Evolutionary conservation across 352 stramenopile species (phyloP), one percentile per base, ranked within the genome.

Genomic region (Thraustochytrium sp.): DNA sequence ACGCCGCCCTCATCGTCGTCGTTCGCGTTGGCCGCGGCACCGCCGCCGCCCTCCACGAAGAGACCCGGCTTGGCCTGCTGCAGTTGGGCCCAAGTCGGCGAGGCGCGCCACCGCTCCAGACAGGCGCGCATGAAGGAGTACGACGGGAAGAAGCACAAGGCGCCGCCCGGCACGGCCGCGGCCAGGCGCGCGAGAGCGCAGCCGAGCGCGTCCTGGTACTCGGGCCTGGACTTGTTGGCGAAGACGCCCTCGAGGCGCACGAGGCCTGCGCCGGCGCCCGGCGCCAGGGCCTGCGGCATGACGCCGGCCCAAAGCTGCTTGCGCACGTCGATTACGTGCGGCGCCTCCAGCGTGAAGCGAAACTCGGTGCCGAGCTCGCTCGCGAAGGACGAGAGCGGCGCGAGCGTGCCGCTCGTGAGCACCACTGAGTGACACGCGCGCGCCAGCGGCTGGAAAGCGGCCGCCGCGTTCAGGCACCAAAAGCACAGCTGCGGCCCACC

Each of bases 121-220:
- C 88, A 94, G 53, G 92, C 86, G 85, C 98, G 89, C 87, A 99
- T 91, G 72, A 97, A 95, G 23, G 89, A 90, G 82, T 99, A 99
- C 51, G 94, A 98, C n/a, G 97, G 96, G 83, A 99, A 99, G 87
- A 99, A 99, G 0, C 99, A 90, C 18, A 99, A 91, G 54, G 99
- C 88, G 2, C 97, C 97, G 61, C 95, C 96, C 2, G 97, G 96
- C 21, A 98, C 94, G n/a, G 97, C 88, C 4, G 91, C 90, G 51
- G 91, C 91, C 13, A 99, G 92, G 84, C 93, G 97, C 5, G 96
- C 92, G 42, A 99, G 91, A 0, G 95, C 98, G 63, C 97, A 96
- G 13, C 97, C 96, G 3, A 99, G 87, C 84, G 99, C 96, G 54
- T 94, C 85, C 86, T 97, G 89, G 85, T 99, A 99, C 44, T 95